Percentiles rank a stretch among this genome's conserved stretches.
Evolutionary conservation across 1,284 basidiomycete genomes (phyloP).

Genomic region (Cryptococcus maquisensis): DNA sequence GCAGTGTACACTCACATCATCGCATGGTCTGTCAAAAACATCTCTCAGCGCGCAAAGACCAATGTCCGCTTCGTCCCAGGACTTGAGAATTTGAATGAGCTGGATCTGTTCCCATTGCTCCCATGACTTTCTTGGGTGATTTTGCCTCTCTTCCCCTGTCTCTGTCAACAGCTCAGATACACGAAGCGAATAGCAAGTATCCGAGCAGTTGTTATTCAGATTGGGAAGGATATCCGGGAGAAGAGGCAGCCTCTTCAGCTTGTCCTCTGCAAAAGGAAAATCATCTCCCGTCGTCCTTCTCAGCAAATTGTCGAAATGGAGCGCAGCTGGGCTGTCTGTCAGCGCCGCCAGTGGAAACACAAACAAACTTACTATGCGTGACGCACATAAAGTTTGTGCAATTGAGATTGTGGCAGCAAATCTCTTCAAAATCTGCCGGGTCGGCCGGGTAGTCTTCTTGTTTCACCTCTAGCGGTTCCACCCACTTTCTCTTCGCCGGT

Average conservation of each 20-base stretch:
- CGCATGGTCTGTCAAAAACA: not conserved
- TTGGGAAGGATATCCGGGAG: not conserved
- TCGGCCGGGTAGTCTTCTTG: constrained; percentile 1
- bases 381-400: constrained; percentile 7
- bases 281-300: not conserved
- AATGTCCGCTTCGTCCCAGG: not conserved
- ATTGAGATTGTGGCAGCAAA: constrained; percentile 1
- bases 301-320: not conserved
- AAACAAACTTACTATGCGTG: constrained; percentile 9
- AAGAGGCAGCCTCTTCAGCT: not conserved
- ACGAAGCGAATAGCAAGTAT: not conserved
- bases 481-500: constrained; percentile 10
- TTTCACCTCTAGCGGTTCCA: not conserved
- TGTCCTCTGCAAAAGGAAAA: not conserved
- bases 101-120: not conserved
- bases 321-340: not conserved
- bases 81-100: not conserved
- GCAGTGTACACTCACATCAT: not conserved
- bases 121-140: too few relatives aligned
- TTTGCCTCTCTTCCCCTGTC: too few relatives aligned
- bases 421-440: not conserved
- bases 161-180: too few relatives aligned
- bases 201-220: not conserved
- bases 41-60: not conserved
- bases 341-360: not conserved